Percentiles rank a stretch among this genome's conserved stretches.
Conservation (phyloP, 2,329 filamentous ascomycete species). For the Shiraia sp. region DNA sequence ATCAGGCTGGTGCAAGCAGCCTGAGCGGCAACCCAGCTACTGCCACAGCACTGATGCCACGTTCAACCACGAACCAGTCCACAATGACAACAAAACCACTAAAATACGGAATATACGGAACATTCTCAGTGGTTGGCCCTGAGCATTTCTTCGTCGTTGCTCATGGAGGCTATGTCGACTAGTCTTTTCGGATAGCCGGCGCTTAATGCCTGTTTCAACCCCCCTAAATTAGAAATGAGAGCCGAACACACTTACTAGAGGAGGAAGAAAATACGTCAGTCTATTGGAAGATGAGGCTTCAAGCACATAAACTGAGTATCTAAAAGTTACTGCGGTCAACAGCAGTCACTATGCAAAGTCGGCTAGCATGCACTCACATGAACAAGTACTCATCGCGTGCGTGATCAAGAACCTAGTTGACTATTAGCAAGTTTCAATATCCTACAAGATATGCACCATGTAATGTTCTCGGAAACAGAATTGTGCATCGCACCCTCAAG, state of each 20-base stretch:
- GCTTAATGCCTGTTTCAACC: conserved; percentile 37
- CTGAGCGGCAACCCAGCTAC: conserved; percentile 32
- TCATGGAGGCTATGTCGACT: conserved; percentile 37
- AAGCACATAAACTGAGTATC: conserved; percentile 59
- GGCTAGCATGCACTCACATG: conserved; percentile 58
- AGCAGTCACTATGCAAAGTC: conserved; percentile 11
- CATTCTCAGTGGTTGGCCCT: conserved; percentile 21
- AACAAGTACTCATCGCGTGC: conserved; percentile 77
- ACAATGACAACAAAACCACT: neutral
- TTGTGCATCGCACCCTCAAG: neutral
- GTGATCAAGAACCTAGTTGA: conserved; percentile 60
- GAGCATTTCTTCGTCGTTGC: conserved; percentile 9
- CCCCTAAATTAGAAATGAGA: conserved; percentile 26
- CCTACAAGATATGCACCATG: neutral
- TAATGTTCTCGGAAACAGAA: neutral
- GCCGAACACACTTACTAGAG: conserved; percentile 45
- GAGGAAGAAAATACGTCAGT: conserved; percentile 54
- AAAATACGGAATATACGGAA: neutral
- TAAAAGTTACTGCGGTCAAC: conserved; percentile 56
- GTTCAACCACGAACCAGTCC: conserved; percentile 1
- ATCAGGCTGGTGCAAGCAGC: conserved; percentile 19
- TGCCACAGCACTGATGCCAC: conserved; percentile 11
- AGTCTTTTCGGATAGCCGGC: conserved; percentile 29
- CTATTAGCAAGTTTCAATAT: conserved; percentile 42
- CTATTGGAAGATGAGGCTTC: conserved; percentile 55